Evolutionary conservation across 1,139 yeast species (phyloP).

Genomic region (Debaryomyces psychrophilus): DNA sequence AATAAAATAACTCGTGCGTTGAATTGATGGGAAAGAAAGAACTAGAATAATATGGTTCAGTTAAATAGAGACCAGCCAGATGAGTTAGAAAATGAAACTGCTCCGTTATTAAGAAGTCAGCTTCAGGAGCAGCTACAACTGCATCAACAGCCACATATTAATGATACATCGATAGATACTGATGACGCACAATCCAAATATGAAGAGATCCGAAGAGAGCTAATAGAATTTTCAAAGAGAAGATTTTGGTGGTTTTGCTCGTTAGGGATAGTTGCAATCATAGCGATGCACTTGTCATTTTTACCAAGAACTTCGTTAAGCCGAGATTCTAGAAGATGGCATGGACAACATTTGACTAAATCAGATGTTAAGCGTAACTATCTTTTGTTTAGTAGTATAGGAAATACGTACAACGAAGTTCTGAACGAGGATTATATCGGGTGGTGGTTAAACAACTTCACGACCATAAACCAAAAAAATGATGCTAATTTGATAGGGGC

Average conservation of each 20-base stretch:
- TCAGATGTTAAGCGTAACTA: conserved; percentile 61
- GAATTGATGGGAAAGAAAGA: background rate
- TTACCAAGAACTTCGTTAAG: conserved; percentile 85
- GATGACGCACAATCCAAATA: conserved; percentile 10
- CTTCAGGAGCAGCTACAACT: background rate
- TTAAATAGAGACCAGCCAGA: background rate
- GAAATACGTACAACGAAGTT: conserved; percentile 26
- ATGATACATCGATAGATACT: background rate
- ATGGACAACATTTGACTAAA: conserved; percentile 62
- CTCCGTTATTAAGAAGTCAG: conserved; percentile 1
- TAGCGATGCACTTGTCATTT: conserved; percentile 69
- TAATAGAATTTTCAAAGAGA: conserved; percentile 27
- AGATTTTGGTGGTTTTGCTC: conserved; percentile 57
- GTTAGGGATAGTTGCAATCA: conserved; percentile 56
- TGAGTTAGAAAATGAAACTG: conserved; percentile 1
- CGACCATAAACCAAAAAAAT: conserved; percentile 20
- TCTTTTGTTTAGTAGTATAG: conserved; percentile 32
- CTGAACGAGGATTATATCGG: conserved; percentile 34
- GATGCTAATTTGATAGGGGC: conserved; percentile 29
- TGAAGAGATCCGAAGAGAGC: conserved; percentile 15
- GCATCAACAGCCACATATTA: background rate
- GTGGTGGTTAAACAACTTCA: conserved; percentile 30
- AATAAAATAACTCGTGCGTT: background rate
- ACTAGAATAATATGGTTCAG: background rate
- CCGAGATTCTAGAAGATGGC: conserved; percentile 78